Evolutionary conservation across 768 basidiomycete genomes (phyloP), one percentile per base, ranked within the genome.

Genomic region (Leccinellum rugosiceps): DNA sequence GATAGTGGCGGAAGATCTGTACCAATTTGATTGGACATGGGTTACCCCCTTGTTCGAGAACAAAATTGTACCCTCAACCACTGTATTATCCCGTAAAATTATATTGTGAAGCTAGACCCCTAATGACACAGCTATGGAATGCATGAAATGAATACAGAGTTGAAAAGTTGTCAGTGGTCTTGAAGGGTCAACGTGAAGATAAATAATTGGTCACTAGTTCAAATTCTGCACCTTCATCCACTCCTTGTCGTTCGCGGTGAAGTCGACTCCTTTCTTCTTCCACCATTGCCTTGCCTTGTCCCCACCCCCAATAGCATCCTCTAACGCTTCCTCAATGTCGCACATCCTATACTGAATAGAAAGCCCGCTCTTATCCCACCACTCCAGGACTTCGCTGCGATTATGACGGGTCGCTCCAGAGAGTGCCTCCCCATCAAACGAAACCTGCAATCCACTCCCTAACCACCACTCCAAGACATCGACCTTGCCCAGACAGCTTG

Each of bases 311-410:
- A 91, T 88, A 0, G 89, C 87, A 62, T 94, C 92, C 68, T 94
- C 92, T 63, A 94, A 71, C 3, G 92, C 92, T 76, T 94, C 92
- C 67, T 95, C 92, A 50, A 95, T 85, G 69, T 95, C 92, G 67
- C 92, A 94, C 81, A 92, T 85, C 53, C 93, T 83, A 72, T 92
- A 95, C 65, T 90, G 88, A 56, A 94, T 84, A 4, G 88, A 80
- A 50, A 94, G 75, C 7, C 87, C 87, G 43, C 83, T 87, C 65
- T 81, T 82, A 60, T 90, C 82, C 93, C 93, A 94, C 92, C 92
- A 95, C 59, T 91, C 86, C 23, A 95, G 74, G 30, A 92, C 88
- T 62, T 88, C 87, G 25, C 87, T 86, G 41, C 88, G 80, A 61
- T 92, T 90, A 70, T 92, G 85, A 63, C 86, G 79, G 26, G 92